phyloP scores from a whole-genome alignment of 495 filamentous ascomycete species.

The Aspergillus nidulans region DNA sequence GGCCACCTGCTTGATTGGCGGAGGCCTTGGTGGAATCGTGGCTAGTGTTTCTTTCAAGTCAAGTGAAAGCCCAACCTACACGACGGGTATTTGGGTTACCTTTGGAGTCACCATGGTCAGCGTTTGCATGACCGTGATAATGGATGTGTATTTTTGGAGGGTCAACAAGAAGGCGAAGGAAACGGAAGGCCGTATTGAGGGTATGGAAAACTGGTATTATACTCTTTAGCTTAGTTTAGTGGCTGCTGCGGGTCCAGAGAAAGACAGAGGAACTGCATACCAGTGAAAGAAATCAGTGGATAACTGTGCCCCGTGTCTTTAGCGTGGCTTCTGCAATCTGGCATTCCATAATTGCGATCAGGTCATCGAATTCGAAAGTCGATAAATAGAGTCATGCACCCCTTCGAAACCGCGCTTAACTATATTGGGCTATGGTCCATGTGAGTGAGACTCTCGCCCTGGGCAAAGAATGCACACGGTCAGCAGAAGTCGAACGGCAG shows the following conservation, averaged over 20 bases:
- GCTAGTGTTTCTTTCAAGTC: slow-evolving; percentile 17
- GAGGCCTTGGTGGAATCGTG: slow-evolving; percentile 13
- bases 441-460: not conserved
- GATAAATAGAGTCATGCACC: too few relatives aligned
- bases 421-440: not conserved
- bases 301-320: too few relatives aligned
- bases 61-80: slow-evolving; percentile 12
- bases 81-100: slow-evolving; percentile 15
- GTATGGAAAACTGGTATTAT: slow-evolving; percentile 14
- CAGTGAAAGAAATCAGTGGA: too few relatives aligned
- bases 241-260: not conserved
- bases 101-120: slow-evolving; percentile 11
- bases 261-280: not conserved
- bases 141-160: slow-evolving; percentile 10
- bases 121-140: not conserved
- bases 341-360: too few relatives aligned
- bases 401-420: not conserved
- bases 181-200: slow-evolving; percentile 4
- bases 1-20: slow-evolving; percentile 15
- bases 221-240: slow-evolving; percentile 3
- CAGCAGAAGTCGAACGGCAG: too few relatives aligned
- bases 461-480: too few relatives aligned
- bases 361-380: not conserved
- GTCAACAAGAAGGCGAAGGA: slow-evolving; percentile 12
- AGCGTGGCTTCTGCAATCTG: too few relatives aligned